phyloP scores from a whole-genome alignment of 163 green algal genomes.

The Prototheca wickerhamii region DNA sequence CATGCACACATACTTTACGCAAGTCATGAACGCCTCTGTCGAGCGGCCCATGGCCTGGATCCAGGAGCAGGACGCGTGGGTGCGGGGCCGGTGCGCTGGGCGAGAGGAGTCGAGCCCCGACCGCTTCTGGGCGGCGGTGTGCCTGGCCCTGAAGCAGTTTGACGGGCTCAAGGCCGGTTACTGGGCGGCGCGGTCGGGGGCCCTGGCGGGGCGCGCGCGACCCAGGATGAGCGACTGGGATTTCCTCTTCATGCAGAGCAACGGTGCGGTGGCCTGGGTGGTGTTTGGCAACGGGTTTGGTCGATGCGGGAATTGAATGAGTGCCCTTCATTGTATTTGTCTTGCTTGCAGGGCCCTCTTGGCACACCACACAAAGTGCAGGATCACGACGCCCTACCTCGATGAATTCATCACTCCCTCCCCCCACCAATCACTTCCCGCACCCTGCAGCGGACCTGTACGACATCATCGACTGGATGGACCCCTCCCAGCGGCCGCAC shows the following conservation, averaged over 20 bases:
- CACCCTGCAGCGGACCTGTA: constrained; percentile 20
- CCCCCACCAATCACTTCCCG: no score
- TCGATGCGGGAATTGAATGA: no score
- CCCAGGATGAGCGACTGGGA: neutral
- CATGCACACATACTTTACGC: constrained; percentile 50
- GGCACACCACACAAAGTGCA: no score
- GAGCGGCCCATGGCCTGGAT: constrained; percentile 36
- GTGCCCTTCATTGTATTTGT: no score
- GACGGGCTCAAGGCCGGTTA: constrained; percentile 9
- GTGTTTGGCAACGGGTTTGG: no score
- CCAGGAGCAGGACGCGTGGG: constrained; percentile 13
- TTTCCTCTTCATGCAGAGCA: constrained; percentile 15
- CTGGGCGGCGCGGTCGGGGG: neutral
- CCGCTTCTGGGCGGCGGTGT: neutral
- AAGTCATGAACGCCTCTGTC: constrained; percentile 40
- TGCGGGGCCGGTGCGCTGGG: constrained; percentile 8
- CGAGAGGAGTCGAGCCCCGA: neutral
- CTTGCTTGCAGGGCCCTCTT: no score
- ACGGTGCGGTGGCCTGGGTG: no score
- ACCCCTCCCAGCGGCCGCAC: constrained; percentile 20
- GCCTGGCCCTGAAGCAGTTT: constrained; percentile 15
- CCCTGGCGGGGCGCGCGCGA: no score
- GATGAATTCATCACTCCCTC: no score
- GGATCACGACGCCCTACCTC: no score
- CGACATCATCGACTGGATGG: constrained; percentile 29